Evolutionary conservation across 2,329 filamentous ascomycete genomes (phyloP), one percentile per base, ranked within the genome.

Genomic region (Raffaelea ambrosiae): DNA sequence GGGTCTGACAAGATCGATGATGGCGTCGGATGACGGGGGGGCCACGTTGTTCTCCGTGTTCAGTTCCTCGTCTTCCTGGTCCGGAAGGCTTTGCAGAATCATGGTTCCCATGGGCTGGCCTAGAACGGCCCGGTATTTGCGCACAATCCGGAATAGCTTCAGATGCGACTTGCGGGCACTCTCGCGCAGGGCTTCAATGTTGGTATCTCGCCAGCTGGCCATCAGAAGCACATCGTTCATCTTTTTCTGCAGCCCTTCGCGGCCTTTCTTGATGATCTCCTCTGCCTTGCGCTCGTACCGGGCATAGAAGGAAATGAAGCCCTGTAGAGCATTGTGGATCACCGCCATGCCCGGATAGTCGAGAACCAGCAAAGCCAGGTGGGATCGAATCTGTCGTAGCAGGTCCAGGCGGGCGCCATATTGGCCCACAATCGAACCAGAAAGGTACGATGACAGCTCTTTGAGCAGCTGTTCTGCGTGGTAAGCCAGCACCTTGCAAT

Each of bases 141-240:
- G 79, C 40, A 98, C 86, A 33, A 95, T 73, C 57, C 87, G 87
- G 69, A 95, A 95, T 2, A 98, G 76, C 64, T 95, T 96, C 58
- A 85, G 81, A 61, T 98, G 93, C 19, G 90, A 96, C 51, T 84
- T 84, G 57, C 85, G 84, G 1, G 93, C 89, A 63, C 91, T 97
- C 60, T 96, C 89, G 55, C 84, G 80, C 16, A 98, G 70, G 1
- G 88, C 87, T 43, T 84, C 84, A 52, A 98, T 94, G 59, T 97
- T 98, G 20, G 88, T 95, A 57, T 98, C 93, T 63, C 95, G 96
- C 94, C 94, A 98, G 64, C 89, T 96, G 8, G 90, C 89, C 57
- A 98, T 71, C 46, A 95, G 80, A 16, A 98, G 77, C n/a, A 96
- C 83, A 56, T 97, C 87, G 61, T 86, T 91, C 76, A 97, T 88